phyloP scores from a whole-genome alignment of 495 filamentous ascomycete genomes.

The Cryomyces minteri region DNA sequence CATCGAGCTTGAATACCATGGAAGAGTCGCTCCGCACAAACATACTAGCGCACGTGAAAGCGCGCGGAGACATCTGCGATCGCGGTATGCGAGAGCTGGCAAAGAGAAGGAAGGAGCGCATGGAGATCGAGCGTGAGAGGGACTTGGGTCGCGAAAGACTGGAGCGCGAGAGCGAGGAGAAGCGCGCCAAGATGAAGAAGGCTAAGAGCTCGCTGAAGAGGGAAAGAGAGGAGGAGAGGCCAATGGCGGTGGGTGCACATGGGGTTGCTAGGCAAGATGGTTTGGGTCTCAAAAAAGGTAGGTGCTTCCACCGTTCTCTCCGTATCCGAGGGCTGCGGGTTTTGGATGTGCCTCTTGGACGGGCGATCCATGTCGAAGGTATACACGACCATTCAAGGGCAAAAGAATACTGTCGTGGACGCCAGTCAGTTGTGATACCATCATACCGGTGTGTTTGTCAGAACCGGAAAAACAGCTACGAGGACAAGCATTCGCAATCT shows the following conservation, averaged over 20 bases:
- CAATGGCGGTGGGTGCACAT: slow-evolving; percentile 21
- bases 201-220: slow-evolving; percentile 10
- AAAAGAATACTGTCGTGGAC: too few relatives aligned
- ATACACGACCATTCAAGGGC: neutral
- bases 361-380: neutral
- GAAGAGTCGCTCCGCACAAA: slow-evolving; percentile 8
- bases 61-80: slow-evolving; percentile 12
- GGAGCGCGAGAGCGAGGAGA: slow-evolving; percentile 14
- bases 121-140: slow-evolving; percentile 13
- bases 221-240: slow-evolving; percentile 15
- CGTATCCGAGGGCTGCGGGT: too few relatives aligned
- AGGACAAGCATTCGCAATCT: too few relatives aligned
- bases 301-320: neutral
- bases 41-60: slow-evolving; percentile 3
- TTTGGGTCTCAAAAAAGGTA: slow-evolving; percentile 20
- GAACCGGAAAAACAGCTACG: too few relatives aligned
- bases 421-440: too few relatives aligned
- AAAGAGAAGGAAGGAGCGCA: slow-evolving; percentile 36
- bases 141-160: slow-evolving; percentile 2
- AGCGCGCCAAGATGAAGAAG: slow-evolving; percentile 4
- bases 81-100: slow-evolving; percentile 69
- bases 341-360: too few relatives aligned
- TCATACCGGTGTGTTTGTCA: too few relatives aligned
- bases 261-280: slow-evolving; percentile 23
- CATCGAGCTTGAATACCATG: slow-evolving; percentile 8